Evolutionary conservation across 305 asterid species (phyloP).

Genomic region (Fraxinus ornus): DNA sequence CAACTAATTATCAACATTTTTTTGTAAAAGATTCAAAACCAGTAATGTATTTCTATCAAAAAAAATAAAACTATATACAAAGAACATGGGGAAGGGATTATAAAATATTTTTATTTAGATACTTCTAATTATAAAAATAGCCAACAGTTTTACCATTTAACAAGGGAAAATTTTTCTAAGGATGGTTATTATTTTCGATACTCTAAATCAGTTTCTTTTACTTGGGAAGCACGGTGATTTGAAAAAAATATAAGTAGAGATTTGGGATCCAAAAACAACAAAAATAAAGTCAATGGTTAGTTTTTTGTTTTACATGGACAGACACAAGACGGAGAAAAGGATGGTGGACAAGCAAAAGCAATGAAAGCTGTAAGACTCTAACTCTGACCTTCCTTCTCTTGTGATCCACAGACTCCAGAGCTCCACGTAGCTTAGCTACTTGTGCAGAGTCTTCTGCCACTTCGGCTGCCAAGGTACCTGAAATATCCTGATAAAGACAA

Average conservation of each 20-base stretch:
- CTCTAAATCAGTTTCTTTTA: neutral
- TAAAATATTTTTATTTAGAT: neutral
- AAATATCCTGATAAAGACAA: conserved; percentile 74
- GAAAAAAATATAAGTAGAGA: conserved; percentile 1
- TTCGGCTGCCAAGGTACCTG: conserved; percentile 97
- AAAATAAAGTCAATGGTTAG: neutral
- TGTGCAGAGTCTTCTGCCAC: conserved; percentile 87
- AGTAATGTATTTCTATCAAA: neutral
- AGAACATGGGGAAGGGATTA: neutral
- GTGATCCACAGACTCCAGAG: conserved; percentile 97
- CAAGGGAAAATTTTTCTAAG: neutral
- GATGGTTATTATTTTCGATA: neutral
- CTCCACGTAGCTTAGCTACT: conserved; percentile 95
- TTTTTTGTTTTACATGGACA: neutral
- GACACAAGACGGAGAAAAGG: neutral
- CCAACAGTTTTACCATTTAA: neutral
- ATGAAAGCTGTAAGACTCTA: conserved; percentile 8
- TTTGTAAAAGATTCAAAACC: conserved; percentile 1
- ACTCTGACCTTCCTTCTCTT: conserved; percentile 89
- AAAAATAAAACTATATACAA: neutral
- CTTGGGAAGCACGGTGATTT: neutral
- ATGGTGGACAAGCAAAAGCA: conserved; percentile 1
- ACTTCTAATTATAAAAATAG: conserved; percentile 2
- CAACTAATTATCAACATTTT: neutral
- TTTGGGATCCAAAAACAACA: neutral